Evolutionary conservation across 2,329 filamentous ascomycete genomes (phyloP).

Genomic region (Aplosporella prunicola): DNA sequence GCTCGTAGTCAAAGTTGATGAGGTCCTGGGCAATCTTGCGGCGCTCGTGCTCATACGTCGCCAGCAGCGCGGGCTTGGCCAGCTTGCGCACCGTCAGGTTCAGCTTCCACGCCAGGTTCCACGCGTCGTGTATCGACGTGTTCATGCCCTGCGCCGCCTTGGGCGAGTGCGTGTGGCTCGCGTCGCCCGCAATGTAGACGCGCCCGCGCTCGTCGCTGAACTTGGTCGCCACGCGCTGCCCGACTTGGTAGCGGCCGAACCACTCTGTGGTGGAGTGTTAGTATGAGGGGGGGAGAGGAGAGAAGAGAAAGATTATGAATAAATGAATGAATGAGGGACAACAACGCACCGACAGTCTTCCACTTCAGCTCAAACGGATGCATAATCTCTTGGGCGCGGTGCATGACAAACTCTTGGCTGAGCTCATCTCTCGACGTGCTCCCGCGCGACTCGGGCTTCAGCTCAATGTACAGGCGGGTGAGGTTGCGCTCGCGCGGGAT

Average conservation of each 20-base stretch:
- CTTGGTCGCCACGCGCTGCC: slow-evolving; percentile 38
- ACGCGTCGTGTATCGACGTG: slow-evolving; percentile 35
- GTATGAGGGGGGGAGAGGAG: too few relatives aligned
- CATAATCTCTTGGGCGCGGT: slow-evolving; percentile 45
- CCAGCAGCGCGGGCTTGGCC: slow-evolving; percentile 28
- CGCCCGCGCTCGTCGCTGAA: slow-evolving; percentile 34
- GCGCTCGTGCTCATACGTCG: slow-evolving; percentile 33
- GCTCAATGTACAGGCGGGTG: slow-evolving; percentile 51
- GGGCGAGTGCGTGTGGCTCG: slow-evolving; percentile 33
- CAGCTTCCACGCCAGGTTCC: slow-evolving; percentile 37
- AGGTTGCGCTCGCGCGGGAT: slow-evolving; percentile 64
- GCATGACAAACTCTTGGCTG: slow-evolving; percentile 61
- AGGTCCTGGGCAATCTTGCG: slow-evolving; percentile 36
- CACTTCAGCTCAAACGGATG: slow-evolving; percentile 37
- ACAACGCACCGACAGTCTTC: slow-evolving; percentile 29
- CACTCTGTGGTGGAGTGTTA: slow-evolving; percentile 30
- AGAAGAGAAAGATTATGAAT: not conserved
- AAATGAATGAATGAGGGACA: not conserved
- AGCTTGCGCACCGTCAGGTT: slow-evolving; percentile 31
- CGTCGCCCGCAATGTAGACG: slow-evolving; percentile 43
- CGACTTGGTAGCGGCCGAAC: slow-evolving; percentile 44
- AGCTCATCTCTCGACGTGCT: slow-evolving; percentile 23
- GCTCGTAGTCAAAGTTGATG: slow-evolving; percentile 38
- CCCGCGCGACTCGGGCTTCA: slow-evolving; percentile 28
- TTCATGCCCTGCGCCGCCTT: slow-evolving; percentile 39